Evolutionary conservation across 192 early-diverging fungal species (phyloP), one percentile per base, ranked within the genome.

Genomic region (Coemansia sp.): DNA sequence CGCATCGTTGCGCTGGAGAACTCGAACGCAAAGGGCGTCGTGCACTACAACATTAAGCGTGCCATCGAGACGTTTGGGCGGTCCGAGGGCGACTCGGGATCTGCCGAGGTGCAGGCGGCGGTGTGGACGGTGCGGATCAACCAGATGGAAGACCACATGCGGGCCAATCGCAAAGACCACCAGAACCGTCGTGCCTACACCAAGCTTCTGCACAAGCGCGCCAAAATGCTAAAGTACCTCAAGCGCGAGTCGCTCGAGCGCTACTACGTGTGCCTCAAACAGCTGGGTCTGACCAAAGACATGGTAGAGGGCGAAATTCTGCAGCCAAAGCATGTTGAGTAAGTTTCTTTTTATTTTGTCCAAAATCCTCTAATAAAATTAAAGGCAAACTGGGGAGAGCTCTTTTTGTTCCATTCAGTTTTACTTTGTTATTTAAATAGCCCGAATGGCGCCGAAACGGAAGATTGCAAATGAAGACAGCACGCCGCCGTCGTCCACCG

Each of bases 81-180:
- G 48, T 77, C 74, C 27, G 85, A 86, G 29, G 85, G 84, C 25
- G 96, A 98, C 74, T 93, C 94, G 11, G 96, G 96, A 15, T 93
- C 90, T 65, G 80, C 93, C 5, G 93, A 94, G 75, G 96, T 95
- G 12, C 96, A 98, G 88, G 96, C 93, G 43, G 95, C 95, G 2
- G 84, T 96, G 32, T 87, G 93, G 79, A 94, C 92, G 21, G 87
- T 94, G 53, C 87, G 90, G 59, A 94, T 98, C 65, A 87, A 93
- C 60, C 91, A 93, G 60, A 83, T 98, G 69, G 65, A 88, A 57
- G 83, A 87, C 15, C 96, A 98, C 72, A 63, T 97, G 65, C 72
- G 85, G 48, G 81, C 83, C 29, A 84, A 93, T 76, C 83, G 78
- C 59, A 98, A 98, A 82, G 96, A 98, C 78, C 91, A 86, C 67